Evolutionary conservation across 768 basidiomycete species (phyloP).

Genomic region (Cubamyces sp.): DNA sequence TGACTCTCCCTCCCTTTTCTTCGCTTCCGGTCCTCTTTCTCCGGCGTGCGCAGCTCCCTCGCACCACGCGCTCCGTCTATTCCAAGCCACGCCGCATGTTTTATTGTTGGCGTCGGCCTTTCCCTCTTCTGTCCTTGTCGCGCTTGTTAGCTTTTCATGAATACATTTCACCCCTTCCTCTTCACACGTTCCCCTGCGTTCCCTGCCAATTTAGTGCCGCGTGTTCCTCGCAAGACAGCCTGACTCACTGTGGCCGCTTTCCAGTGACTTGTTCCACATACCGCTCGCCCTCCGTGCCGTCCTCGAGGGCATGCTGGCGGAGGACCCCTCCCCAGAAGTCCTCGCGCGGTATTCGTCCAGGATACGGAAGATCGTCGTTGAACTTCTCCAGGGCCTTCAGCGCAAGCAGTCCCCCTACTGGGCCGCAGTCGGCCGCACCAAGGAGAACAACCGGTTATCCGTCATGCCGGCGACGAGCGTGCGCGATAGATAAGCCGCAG

Average conservation of each 20-base stretch:
- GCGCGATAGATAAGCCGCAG: conserved; percentile 2
- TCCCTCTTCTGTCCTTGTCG: neutral
- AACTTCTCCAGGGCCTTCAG: conserved; percentile 47
- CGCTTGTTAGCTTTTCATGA: neutral
- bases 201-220: neutral
- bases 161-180: neutral
- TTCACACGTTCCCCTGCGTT: conserved; percentile 4
- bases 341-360: conserved; percentile 44
- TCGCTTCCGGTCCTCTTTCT: conserved; percentile 1
- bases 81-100: neutral
- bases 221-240: neutral
- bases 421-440: conserved; percentile 30
- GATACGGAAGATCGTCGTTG: conserved; percentile 40
- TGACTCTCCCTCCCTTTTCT: neutral
- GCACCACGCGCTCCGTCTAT: neutral
- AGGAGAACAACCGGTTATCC: conserved; percentile 5
- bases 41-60: conserved; percentile 15
- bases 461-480: conserved; percentile 3
- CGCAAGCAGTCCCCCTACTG: conserved; percentile 47
- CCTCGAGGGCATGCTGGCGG: conserved; percentile 50
- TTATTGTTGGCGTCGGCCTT: neutral
- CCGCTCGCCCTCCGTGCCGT: conserved; percentile 42
- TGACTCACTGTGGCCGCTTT: conserved; percentile 6
- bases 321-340: conserved; percentile 39
- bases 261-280: conserved; percentile 45